A percentile compares a stretch with the other conserved stretches of the same genome.
These are phyloP conservation scores for Suillus hirtellus DNA, from an alignment of 768 basidiomycete genomes.

Conservation along the genomic window DNA sequence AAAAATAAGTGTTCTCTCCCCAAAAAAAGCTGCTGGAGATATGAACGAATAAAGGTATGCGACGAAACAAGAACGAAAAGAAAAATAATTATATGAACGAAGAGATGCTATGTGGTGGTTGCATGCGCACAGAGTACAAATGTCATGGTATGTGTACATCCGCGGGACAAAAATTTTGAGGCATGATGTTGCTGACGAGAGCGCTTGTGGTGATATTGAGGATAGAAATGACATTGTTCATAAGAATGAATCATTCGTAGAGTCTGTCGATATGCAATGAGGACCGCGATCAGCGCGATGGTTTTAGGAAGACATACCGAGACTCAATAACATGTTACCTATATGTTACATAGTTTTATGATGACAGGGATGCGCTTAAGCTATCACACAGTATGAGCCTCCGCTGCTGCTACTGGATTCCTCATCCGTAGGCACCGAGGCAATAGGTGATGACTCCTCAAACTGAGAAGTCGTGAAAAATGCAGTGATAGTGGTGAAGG, in stretches of 20 bases:
- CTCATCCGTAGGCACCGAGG: slow-evolving; percentile 11
- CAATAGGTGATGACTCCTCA: slow-evolving; percentile 9
- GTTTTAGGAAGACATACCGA: neutral
- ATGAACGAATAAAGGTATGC: neutral
- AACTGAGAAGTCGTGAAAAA: slow-evolving; percentile 7
- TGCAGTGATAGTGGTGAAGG: slow-evolving; percentile 10
- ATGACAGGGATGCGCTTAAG: slow-evolving; percentile 2
- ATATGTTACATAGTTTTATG: neutral
- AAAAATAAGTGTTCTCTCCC: neutral
- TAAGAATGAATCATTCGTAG: neutral
- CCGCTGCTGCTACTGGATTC: slow-evolving; percentile 10
- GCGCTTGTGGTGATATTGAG: neutral
- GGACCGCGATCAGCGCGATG: neutral
- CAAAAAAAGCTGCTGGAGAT: neutral
- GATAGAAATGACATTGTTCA: neutral
- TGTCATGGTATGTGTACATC: slow-evolving; percentile 11
- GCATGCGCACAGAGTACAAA: slow-evolving; percentile 8
- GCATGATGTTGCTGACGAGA: slow-evolving; percentile 3
- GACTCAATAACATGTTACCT: slow-evolving; percentile 4
- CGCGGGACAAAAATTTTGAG: slow-evolving; percentile 7
- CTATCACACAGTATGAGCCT: slow-evolving; percentile 12
- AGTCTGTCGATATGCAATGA: slow-evolving; percentile 1
- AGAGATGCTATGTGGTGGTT: slow-evolving; percentile 10
- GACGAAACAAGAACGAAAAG: slow-evolving; percentile 4
- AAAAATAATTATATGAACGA: slow-evolving; percentile 8